These are phyloP conservation scores for Plenodomus lindquistii DNA, from an alignment of 2,329 filamentous ascomycete species.

Conservation along the genomic window DNA sequence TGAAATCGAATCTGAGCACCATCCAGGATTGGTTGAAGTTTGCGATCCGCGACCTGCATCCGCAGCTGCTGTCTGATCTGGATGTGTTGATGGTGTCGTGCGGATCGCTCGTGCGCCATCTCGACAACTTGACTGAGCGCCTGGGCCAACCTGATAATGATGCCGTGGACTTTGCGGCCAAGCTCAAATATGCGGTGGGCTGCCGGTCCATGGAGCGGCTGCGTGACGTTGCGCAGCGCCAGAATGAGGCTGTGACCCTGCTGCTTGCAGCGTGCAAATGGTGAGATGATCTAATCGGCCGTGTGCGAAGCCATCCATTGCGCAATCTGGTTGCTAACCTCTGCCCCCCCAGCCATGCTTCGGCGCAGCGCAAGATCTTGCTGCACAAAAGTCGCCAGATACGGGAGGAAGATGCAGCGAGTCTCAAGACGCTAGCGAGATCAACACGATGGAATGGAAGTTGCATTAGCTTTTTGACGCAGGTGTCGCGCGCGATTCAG, in stretches of 20 bases:
- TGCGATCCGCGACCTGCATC: constrained; percentile 39
- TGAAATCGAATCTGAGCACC: constrained; percentile 39
- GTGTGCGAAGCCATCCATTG: background rate
- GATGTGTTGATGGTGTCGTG: constrained; percentile 40
- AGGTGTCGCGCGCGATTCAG: constrained; percentile 39
- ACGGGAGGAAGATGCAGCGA: constrained; percentile 36
- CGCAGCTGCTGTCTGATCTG: constrained; percentile 40
- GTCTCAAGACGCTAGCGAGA: constrained; percentile 32
- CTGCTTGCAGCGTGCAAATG: constrained; percentile 38
- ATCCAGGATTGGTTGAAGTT: constrained; percentile 43
- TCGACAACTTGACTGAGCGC: constrained; percentile 29
- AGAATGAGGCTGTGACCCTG: constrained; percentile 39
- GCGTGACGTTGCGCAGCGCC: constrained; percentile 35
- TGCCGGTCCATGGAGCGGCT: constrained; percentile 38
- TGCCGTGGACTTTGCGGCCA: constrained; percentile 37
- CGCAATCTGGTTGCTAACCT: constrained; percentile 23
- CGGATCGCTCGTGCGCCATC: constrained; percentile 32
- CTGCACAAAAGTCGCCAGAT: constrained; percentile 43
- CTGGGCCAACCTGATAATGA: constrained; percentile 37
- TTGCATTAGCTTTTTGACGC: constrained; percentile 32
- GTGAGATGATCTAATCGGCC: constrained; percentile 13
- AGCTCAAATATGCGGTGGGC: constrained; percentile 36
- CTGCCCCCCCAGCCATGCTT: constrained; percentile 29
- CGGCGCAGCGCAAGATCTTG: constrained; percentile 43
- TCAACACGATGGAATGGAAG: constrained; percentile 35